phyloP scores from a whole-genome alignment of 257 asterid species.

The Capsicum baccatum region DNA sequence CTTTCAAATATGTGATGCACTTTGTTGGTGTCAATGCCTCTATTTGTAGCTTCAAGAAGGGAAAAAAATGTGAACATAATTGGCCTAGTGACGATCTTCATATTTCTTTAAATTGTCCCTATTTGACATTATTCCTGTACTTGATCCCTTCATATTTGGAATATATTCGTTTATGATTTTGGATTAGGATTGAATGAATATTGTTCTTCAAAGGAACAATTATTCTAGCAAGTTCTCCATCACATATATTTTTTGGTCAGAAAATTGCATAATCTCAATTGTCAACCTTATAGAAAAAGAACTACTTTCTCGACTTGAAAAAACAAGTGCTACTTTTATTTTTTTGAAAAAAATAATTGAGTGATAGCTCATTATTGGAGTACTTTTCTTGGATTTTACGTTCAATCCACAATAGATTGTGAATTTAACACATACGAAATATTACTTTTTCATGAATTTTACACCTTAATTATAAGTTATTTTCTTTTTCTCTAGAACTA shows the following conservation, averaged over 20 bases:
- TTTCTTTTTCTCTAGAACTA: no score
- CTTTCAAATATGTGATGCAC: constrained; percentile 9
- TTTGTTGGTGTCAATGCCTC: background rate
- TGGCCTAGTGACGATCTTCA: background rate
- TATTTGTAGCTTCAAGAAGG: constrained; percentile 1
- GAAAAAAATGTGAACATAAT: background rate
- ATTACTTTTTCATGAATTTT: no score
- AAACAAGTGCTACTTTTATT: background rate
- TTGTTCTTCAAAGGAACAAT: background rate
- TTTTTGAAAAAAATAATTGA: no score
- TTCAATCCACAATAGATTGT: no score
- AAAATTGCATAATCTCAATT: background rate
- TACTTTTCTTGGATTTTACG: no score
- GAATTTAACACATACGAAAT: no score
- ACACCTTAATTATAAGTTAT: no score
- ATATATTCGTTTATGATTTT: background rate
- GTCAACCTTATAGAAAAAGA: constrained; percentile 14
- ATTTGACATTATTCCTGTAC: background rate
- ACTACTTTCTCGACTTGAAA: background rate
- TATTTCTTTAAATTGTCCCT: background rate
- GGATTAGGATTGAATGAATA: background rate
- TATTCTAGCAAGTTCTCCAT: background rate
- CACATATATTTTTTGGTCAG: background rate
- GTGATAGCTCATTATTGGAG: no score
- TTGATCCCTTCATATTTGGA: background rate